Evolutionary conservation across 2,329 filamentous ascomycete species (phyloP).

Genomic region (Aspergillus sp.): DNA sequence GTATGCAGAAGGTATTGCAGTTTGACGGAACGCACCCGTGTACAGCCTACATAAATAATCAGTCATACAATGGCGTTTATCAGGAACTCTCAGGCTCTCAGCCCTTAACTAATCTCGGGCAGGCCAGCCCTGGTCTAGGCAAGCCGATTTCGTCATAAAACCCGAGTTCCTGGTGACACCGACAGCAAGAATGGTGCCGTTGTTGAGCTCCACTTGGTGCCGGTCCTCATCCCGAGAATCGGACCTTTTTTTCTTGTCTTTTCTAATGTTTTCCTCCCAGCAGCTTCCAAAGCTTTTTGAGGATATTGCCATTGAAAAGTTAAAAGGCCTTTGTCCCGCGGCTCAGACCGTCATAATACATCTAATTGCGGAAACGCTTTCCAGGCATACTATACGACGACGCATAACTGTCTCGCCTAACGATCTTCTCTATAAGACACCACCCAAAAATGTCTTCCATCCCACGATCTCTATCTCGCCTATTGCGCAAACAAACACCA

Average conservation of each 20-base stretch:
- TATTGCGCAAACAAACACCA: constrained; percentile 6
- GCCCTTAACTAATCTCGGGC: background rate
- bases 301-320: background rate
- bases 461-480: constrained; percentile 6
- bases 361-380: background rate
- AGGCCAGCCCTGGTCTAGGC: background rate
- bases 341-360: background rate
- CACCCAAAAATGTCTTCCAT: constrained; percentile 9
- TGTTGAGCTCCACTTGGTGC: constrained; percentile 11
- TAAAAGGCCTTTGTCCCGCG: background rate
- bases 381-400: background rate
- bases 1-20: no score
- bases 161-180: background rate
- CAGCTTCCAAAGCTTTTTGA: background rate
- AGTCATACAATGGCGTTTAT: no score
- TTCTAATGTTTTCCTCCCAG: constrained; percentile 1
- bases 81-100: no score
- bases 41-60: no score
- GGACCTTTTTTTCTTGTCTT: constrained; percentile 7
- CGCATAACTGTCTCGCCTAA: background rate
- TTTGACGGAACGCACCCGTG: no score
- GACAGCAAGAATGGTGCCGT: constrained; percentile 1
- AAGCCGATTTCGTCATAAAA: background rate
- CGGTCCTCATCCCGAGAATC: constrained; percentile 7
- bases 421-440: background rate